Percentiles rank a stretch among this genome's conserved stretches.
Conservation (phyloP, 192 early-diverging fungal species). For the Pecoramyces ruminantium region DNA sequence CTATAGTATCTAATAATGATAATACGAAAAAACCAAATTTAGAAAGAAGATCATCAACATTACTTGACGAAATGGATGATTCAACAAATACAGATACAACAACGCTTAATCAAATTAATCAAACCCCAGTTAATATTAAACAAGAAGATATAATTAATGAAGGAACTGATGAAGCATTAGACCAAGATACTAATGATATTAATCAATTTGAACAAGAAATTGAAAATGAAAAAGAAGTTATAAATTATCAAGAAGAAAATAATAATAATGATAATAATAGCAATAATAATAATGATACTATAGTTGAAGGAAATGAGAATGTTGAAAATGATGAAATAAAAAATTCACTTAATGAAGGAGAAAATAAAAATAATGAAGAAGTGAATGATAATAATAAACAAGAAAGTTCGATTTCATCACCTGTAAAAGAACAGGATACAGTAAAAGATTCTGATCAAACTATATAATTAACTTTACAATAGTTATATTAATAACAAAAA, state of each 20-base stretch:
- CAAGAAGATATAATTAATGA: neutral
- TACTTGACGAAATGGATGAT: neutral
- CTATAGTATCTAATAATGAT: neutral
- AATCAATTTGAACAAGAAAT: neutral
- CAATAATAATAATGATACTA: neutral
- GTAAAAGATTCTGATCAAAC: too few species aligned
- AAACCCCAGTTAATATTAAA: neutral
- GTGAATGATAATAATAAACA: too few species aligned
- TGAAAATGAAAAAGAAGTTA: neutral
- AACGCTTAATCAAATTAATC: neutral
- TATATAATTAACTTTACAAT: too few species aligned
- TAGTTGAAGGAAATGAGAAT: neutral
- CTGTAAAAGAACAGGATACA: too few species aligned
- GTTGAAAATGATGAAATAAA: neutral
- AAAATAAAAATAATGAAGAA: too few species aligned
- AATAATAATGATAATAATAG: neutral
- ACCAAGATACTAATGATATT: neutral
- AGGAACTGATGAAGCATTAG: neutral
- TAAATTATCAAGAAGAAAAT: neutral
- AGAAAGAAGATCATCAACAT: neutral
- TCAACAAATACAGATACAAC: neutral
- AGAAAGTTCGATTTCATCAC: too few species aligned
- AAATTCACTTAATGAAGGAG: too few species aligned
- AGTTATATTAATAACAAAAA: too few species aligned
- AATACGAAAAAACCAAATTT: neutral